Evolutionary conservation across 805 yeast genomes (phyloP), one percentile per base, ranked within the genome.

Genomic region (Candida silvicultrix): DNA sequence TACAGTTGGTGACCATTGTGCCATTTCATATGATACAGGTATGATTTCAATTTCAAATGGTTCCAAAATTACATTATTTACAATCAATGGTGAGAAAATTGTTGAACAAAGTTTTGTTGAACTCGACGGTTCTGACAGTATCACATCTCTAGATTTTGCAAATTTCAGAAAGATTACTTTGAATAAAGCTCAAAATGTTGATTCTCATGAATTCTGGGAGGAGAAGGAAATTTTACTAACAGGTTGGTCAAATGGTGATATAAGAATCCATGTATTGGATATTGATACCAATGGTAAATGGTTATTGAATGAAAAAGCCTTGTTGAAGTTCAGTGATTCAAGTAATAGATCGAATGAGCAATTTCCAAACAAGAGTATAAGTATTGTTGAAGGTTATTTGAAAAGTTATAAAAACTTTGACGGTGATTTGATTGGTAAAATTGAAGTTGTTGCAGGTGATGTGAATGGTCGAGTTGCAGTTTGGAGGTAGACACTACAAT

Each of bases 11-110:
- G 50, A 50, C 2, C 58, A 68, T 15, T 59, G 72, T 4, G 68
- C 77, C 3, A 70, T 82, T 21, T 77, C 84, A 0, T 71, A 75
- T 53, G 78, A 74, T 41, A 64, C 78, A 1, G 90, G 89, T 0
- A 65, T 68, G 40, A 70, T 84, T 39, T 75, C 75, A 3, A 55
- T 71, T 0, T 12, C 64, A 56, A 38, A 53, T 43, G 44, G 61
- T 46, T 36, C 44, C 32, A 11, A 18, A 0, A 46, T 80, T 16
- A 51, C 53, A 2, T 37, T 83, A 0, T 75, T 61, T 55, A 80
- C 79, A 10, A 58, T 82, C 18, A 82, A 83, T 56, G 88, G 87
- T 1, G 70, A 71, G 8, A 40, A 59, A 4, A 66, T 77, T 9
- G 41, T 65, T 15, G 43, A 57, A 10, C 49, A 61, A 20, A 34